Evolutionary conservation across 2,329 filamentous ascomycete species (phyloP).

Genomic region (Sporothrix euskadiensis): DNA sequence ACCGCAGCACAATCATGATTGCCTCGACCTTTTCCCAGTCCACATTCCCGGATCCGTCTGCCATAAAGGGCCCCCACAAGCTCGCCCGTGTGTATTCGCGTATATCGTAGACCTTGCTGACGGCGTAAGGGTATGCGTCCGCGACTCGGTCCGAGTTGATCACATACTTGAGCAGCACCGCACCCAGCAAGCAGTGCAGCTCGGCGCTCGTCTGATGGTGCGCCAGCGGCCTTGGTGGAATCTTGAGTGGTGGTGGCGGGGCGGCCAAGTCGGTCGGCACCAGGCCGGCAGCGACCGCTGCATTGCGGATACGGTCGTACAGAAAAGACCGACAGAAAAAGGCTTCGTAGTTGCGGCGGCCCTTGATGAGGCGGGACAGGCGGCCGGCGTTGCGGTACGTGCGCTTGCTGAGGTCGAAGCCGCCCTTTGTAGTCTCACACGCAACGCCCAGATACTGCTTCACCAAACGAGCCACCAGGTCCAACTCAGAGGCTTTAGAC

Average conservation of each 20-base stretch:
- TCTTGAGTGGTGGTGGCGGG: not conserved
- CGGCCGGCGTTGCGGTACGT: slow-evolving; percentile 51
- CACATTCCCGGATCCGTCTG: slow-evolving; percentile 61
- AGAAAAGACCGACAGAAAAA: slow-evolving; percentile 67
- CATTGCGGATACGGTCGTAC: slow-evolving; percentile 50
- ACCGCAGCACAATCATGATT: slow-evolving; percentile 64
- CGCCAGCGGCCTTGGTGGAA: slow-evolving; percentile 39
- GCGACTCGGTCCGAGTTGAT: slow-evolving; percentile 39
- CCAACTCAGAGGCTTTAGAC: slow-evolving; percentile 48
- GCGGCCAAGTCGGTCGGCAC: not conserved
- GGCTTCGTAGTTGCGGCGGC: slow-evolving; percentile 54
- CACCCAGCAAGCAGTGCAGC: slow-evolving; percentile 68
- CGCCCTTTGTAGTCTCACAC: slow-evolving; percentile 39
- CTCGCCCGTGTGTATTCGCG: slow-evolving; percentile 63
- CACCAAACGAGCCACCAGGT: slow-evolving; percentile 51
- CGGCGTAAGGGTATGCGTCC: slow-evolving; percentile 60
- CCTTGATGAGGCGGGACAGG: slow-evolving; percentile 48
- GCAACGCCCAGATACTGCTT: slow-evolving; percentile 50
- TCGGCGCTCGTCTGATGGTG: slow-evolving; percentile 66
- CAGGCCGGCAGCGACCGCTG: not conserved
- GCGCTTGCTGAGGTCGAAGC: slow-evolving; percentile 34
- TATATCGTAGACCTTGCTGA: slow-evolving; percentile 71
- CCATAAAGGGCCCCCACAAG: slow-evolving; percentile 70
- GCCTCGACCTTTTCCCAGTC: slow-evolving; percentile 83
- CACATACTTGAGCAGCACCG: slow-evolving; percentile 50